Conservation (phyloP, 805 yeast species). For the Wickerhamomyces chambardii region DNA sequence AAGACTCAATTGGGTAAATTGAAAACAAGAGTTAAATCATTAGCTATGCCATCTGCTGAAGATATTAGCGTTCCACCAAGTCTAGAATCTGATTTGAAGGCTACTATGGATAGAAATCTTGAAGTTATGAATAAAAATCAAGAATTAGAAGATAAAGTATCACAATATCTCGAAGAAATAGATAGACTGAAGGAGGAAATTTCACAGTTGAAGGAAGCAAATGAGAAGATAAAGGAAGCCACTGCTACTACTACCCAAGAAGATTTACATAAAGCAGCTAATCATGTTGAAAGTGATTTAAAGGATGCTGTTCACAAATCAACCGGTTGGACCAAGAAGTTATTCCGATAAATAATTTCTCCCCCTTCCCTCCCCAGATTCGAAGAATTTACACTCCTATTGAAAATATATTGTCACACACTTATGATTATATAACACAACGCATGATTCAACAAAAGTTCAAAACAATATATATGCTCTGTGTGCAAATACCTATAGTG, state of each 20-base stretch:
- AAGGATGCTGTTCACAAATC: background rate
- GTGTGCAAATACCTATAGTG: too few relatives aligned
- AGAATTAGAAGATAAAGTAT: slow-evolving; percentile 43
- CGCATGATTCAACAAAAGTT: too few relatives aligned
- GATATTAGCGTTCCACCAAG: slow-evolving; percentile 27
- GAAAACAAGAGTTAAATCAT: slow-evolving; percentile 21
- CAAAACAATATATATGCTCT: too few relatives aligned
- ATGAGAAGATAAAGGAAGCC: too few relatives aligned
- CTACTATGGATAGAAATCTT: slow-evolving; percentile 49
- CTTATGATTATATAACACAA: too few relatives aligned
- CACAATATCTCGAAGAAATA: slow-evolving; percentile 31
- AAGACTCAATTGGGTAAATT: slow-evolving; percentile 37
- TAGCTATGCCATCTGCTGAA: slow-evolving; percentile 20
- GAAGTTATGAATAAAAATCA: slow-evolving; percentile 61
- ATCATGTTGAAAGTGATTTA: background rate
- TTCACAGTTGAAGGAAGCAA: too few relatives aligned
- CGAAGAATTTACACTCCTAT: too few relatives aligned
- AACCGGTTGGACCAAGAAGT: background rate
- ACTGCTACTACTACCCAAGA: background rate
- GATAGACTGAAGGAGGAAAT: slow-evolving; percentile 21
- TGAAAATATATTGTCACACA: too few relatives aligned
- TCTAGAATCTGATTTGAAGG: slow-evolving; percentile 42
- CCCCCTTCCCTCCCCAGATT: too few relatives aligned
- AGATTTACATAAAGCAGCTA: background rate
- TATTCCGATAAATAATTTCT: background rate